These are phyloP conservation scores for Arachis hypogaea DNA, from an alignment of 306 rosid genomes.

Conservation along the genomic window DNA sequence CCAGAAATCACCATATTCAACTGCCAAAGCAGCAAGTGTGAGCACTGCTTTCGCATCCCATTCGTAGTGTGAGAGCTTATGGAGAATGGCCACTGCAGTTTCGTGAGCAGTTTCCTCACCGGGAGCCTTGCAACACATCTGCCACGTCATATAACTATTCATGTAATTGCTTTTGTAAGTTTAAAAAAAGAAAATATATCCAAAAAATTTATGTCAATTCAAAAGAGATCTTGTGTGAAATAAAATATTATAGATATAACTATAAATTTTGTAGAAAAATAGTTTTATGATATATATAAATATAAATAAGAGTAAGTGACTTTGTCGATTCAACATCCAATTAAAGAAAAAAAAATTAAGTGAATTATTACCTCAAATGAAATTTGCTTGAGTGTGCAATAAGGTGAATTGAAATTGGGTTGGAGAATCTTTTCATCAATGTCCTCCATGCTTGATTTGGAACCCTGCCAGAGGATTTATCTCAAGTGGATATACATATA, in stretches of 20 bases:
- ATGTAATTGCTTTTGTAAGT: too few relatives aligned
- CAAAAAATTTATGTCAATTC: too few relatives aligned
- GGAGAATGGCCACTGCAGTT: constrained; percentile 55
- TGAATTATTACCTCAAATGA: constrained; percentile 43
- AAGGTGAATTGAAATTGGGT: constrained; percentile 44
- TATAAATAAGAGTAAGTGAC: too few relatives aligned
- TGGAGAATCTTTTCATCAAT: constrained; percentile 45
- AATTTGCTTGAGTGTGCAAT: constrained; percentile 52
- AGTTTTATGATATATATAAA: too few relatives aligned
- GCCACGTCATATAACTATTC: not conserved
- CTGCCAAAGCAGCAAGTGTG: constrained; percentile 67
- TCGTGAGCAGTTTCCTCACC: constrained; percentile 63
- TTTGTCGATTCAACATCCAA: too few relatives aligned
- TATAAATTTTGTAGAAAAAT: too few relatives aligned
- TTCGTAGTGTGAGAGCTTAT: constrained; percentile 51
- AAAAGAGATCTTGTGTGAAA: too few relatives aligned
- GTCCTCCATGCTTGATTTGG: constrained; percentile 41
- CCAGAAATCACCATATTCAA: constrained; percentile 80
- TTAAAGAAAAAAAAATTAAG: too few relatives aligned
- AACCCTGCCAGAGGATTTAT: constrained; percentile 42
- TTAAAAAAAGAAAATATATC: too few relatives aligned
- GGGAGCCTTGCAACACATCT: constrained; percentile 69
- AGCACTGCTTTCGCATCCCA: constrained; percentile 82
- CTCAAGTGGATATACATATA: not conserved
- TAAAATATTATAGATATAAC: too few relatives aligned